phyloP scores from a whole-genome alignment of 495 filamentous ascomycete species.

The Copromyces sp. region DNA sequence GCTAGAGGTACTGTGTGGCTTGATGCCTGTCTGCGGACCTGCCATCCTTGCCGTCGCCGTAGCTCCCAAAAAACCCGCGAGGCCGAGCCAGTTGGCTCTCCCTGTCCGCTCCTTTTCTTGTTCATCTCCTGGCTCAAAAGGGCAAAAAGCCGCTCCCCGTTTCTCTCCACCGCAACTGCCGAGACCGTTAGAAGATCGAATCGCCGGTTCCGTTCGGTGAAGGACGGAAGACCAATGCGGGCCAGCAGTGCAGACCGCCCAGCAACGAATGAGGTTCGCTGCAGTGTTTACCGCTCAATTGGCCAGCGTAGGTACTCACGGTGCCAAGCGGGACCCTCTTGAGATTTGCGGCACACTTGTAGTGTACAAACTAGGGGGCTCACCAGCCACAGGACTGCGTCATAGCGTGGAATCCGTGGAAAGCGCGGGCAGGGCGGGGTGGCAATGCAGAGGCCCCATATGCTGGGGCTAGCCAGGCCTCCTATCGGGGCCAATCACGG shows the following conservation, averaged over 20 bases:
- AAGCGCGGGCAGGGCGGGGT: not conserved
- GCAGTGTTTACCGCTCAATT: not conserved
- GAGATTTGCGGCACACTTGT: not conserved
- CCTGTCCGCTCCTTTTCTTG: not conserved
- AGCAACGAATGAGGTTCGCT: not conserved
- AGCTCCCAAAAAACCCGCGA: not conserved
- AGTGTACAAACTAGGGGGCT: not conserved
- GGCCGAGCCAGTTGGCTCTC: not conserved
- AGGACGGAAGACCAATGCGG: not conserved
- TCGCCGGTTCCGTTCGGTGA: not conserved
- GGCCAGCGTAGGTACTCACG: not conserved
- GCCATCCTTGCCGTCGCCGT: not conserved
- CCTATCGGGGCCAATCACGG: not conserved
- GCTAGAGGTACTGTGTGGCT: not conserved
- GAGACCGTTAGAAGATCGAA: not conserved
- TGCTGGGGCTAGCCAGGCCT: not conserved
- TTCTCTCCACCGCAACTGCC: not conserved
- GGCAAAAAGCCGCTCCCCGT: not conserved
- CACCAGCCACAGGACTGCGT: constrained; percentile 16
- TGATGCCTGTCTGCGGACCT: not conserved
- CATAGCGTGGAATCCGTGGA: constrained; percentile 5
- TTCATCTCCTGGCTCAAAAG: not conserved
- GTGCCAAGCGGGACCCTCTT: not conserved
- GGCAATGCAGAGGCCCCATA: not conserved
- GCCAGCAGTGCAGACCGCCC: not conserved